Evolutionary conservation across 2,329 filamentous ascomycete genomes (phyloP).

Genomic region (Cladosporium colombiae): DNA sequence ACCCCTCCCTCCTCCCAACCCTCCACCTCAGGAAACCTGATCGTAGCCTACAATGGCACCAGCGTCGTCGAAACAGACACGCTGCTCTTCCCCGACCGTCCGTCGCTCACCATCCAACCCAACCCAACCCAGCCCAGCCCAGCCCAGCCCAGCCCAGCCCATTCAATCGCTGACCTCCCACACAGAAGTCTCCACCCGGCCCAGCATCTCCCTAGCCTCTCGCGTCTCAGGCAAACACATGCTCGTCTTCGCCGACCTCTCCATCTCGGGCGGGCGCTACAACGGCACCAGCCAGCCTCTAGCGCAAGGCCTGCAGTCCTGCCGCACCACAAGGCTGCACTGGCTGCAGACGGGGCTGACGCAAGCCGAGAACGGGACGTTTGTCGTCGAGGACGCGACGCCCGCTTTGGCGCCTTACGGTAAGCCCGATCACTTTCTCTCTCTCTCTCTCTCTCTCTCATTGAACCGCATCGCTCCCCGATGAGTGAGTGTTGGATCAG

Average conservation of each 20-base stretch:
- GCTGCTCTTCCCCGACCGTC: slow-evolving; percentile 15
- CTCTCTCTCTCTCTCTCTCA: too few relatives aligned
- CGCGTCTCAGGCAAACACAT: slow-evolving; percentile 26
- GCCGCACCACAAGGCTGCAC: slow-evolving; percentile 36
- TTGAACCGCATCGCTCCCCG: too few relatives aligned
- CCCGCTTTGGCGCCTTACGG: slow-evolving; percentile 29
- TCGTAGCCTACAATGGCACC: slow-evolving; percentile 15
- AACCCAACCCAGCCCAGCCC: too few relatives aligned
- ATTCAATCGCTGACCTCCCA: too few relatives aligned
- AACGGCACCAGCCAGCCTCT: slow-evolving; percentile 26
- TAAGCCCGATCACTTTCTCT: background rate
- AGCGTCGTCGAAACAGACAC: background rate
- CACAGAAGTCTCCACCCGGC: slow-evolving; percentile 20
- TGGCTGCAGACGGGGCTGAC: slow-evolving; percentile 34
- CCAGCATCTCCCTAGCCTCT: slow-evolving; percentile 18
- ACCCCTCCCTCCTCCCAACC: slow-evolving; percentile 10
- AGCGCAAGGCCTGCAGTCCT: slow-evolving; percentile 28
- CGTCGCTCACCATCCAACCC: too few relatives aligned
- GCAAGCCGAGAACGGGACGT: slow-evolving; percentile 25
- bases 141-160: too few relatives aligned
- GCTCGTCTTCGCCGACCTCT: slow-evolving; percentile 32
- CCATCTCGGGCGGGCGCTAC: slow-evolving; percentile 25
- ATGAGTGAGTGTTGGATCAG: too few relatives aligned
- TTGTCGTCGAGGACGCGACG: slow-evolving; percentile 22
- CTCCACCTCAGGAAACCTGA: background rate